Evolutionary conservation across 805 yeast genomes (phyloP).

Genomic region (Kazachstania taianensis): DNA sequence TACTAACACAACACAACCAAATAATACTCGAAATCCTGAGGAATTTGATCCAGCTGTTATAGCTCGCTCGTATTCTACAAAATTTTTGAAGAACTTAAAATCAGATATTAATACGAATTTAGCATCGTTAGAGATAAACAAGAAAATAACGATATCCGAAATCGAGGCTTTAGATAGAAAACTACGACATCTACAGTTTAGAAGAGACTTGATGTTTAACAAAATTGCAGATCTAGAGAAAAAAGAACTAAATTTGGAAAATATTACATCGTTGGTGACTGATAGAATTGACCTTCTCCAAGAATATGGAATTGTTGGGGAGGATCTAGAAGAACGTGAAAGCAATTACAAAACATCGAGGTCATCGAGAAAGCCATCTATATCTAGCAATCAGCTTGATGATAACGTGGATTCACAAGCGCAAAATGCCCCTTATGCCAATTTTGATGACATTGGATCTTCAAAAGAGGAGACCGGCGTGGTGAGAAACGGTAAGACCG

Average conservation of each 20-base stretch:
- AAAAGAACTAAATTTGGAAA: slow-evolving; percentile 47
- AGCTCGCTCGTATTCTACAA: slow-evolving; percentile 33
- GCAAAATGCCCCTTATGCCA: not conserved
- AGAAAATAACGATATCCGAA: slow-evolving; percentile 54
- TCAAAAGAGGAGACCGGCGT: not conserved
- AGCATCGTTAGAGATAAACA: slow-evolving; percentile 50
- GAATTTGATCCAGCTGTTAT: slow-evolving; percentile 36
- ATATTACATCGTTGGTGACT: slow-evolving; percentile 35
- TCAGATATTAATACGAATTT: slow-evolving; percentile 36
- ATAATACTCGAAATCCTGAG: slow-evolving; percentile 23
- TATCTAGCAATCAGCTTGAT: not conserved
- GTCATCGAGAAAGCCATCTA: not conserved
- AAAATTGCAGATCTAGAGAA: slow-evolving; percentile 51
- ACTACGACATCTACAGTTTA: slow-evolving; percentile 39
- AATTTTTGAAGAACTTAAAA: slow-evolving; percentile 31
- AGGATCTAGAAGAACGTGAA: not conserved
- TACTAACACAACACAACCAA: not conserved
- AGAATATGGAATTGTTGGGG: slow-evolving; percentile 27
- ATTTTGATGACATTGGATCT: not conserved
- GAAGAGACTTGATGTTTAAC: slow-evolving; percentile 47
- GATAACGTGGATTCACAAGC: not conserved
- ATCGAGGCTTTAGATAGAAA: slow-evolving; percentile 53
- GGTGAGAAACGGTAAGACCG: no score
- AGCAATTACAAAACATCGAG: no score
- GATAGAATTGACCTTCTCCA: slow-evolving; percentile 36